Percentiles rank a stretch among this genome's conserved stretches.
Conservation (phyloP, 2,329 filamentous ascomycete genomes). For the Aureobasidium sp. region DNA sequence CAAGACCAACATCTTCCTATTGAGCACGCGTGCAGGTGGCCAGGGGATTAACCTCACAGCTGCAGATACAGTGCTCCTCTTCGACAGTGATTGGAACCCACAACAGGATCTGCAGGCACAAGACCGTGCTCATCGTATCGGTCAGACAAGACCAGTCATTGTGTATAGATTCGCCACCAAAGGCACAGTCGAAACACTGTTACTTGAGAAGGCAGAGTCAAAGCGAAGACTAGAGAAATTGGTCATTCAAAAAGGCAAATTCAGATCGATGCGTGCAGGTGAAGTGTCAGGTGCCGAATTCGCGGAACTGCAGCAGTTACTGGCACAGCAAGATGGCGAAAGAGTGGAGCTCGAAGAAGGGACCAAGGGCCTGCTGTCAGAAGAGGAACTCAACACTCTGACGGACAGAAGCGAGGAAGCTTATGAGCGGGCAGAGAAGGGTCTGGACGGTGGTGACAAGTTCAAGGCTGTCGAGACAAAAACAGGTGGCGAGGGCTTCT, state of each 20-base stretch:
- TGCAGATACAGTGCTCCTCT: constrained; percentile 87
- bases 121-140: constrained; percentile 89
- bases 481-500: constrained; percentile 36
- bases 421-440: constrained; percentile 66
- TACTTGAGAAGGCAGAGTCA: constrained; percentile 79
- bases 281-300: constrained; percentile 41
- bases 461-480: constrained; percentile 63
- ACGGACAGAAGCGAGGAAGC: constrained; percentile 65
- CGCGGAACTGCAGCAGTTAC: constrained; percentile 37
- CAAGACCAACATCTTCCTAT: constrained; percentile 61
- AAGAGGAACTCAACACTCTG: constrained; percentile 67
- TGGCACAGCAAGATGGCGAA: constrained; percentile 57
- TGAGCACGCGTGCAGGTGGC: constrained; percentile 85
- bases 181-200: constrained; percentile 80
- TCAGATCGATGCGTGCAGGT: constrained; percentile 42
- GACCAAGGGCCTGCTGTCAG: constrained; percentile 59
- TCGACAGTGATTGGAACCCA: constrained; percentile 88
- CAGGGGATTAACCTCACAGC: constrained; percentile 91
- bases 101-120: constrained; percentile 96
- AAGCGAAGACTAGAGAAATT: constrained; percentile 90
- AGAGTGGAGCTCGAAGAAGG: constrained; percentile 39
- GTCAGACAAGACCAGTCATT: constrained; percentile 83
- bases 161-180: constrained; percentile 91
- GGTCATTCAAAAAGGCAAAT: constrained; percentile 88
- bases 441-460: constrained; percentile 56